phyloP scores from a whole-genome alignment of 2,329 filamentous ascomycete species.

The Pseudocercospora fijiensis region DNA sequence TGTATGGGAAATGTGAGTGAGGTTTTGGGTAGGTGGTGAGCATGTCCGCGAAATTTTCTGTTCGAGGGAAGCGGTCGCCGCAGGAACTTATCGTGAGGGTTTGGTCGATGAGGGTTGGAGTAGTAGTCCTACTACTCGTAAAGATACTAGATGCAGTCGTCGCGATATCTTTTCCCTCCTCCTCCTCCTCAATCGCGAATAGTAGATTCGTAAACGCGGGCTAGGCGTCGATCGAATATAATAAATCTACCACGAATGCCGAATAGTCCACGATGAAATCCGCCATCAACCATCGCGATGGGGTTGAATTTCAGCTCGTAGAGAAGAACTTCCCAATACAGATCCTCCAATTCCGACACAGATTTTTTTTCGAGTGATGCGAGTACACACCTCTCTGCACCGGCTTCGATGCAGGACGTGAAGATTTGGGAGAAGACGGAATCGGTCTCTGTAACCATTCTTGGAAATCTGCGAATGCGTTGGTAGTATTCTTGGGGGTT shows the following conservation, averaged over 20 bases:
- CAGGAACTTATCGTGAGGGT: background rate
- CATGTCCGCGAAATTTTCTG: background rate
- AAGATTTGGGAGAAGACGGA: background rate
- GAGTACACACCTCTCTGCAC: background rate
- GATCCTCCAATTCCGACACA: slow-evolving; percentile 1
- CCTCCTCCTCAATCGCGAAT: background rate
- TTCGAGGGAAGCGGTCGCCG: background rate
- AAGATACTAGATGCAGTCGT: too few species aligned
- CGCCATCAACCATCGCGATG: background rate
- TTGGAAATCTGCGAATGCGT: background rate
- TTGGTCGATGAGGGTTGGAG: background rate
- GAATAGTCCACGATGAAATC: background rate
- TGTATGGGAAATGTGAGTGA: background rate
- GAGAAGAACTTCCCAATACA: background rate
- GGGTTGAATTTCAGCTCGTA: background rate
- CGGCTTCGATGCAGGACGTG: background rate
- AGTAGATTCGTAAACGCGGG: background rate
- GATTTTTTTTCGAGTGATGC: background rate
- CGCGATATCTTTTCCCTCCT: background rate
- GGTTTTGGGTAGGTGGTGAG: background rate
- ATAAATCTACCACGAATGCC: background rate
- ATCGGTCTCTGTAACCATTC: background rate
- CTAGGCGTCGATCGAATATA: background rate
- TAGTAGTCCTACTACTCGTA: too few species aligned
- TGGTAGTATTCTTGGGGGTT: slow-evolving; percentile 4